Evolutionary conservation across 2,329 filamentous ascomycete genomes (phyloP), one percentile per base, ranked within the genome.

Genomic region (Aspergillus sp.): DNA sequence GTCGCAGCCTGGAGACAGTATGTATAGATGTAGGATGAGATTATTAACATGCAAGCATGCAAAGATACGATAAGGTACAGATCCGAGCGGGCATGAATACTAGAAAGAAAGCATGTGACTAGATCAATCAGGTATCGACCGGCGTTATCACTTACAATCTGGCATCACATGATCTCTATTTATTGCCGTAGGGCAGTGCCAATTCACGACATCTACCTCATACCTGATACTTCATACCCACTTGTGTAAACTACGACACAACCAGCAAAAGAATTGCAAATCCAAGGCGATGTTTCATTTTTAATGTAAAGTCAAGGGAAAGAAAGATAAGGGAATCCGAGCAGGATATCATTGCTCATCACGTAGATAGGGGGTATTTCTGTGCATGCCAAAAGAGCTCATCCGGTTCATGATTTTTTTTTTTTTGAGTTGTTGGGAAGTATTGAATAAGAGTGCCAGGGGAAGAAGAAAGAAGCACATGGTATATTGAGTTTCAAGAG

Each of bases 401-500:
- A 12, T 36, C 11, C 3, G 32, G 32, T 29, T 29, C 32, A 36
- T 10, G 14, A 4, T 16, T 12, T 36, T 32, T 36, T 20, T 20
- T 32, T 36, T 36, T 36, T 16, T 9, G 14, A n/a, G 14, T n/a
- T 18, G 36, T n/a, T 14, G 16, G 36, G 36, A 12, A 14, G 5
- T 6, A 12, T 42, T 7, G 32, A 36, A 42, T 42, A 14, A 42
- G 6, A n/a, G 36, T 18, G 32, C 11, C 14, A 42, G 16, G 16
- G 14, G 36, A 42, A 42, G 36, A 42, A n/a, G 36, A 42, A 42
- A 42, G 36, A 42, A 42, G 36, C 50, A 58, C 47, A 51, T 59
- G 60, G 57, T 64, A 61, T 65, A 62, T 64, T 55, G 59, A 65
- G 62, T 61, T 63, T 60, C 60, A 58, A 59, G 56, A 61, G 55